phyloP scores from a whole-genome alignment of 2,329 filamentous ascomycete genomes.

The Ciborinia camelliae region DNA sequence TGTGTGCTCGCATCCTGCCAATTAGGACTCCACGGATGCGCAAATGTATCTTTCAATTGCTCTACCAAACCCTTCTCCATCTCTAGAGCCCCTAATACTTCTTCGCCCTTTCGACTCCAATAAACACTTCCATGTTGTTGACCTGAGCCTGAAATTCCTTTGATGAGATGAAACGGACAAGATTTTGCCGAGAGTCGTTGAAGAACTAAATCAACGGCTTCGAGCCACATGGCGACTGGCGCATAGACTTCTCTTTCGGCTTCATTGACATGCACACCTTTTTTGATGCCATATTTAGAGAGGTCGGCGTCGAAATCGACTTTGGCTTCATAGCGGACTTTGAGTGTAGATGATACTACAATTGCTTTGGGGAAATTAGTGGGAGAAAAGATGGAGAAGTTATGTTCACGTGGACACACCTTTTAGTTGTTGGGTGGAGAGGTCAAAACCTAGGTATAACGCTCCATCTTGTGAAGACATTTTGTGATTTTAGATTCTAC shows the following conservation, averaged over 20 bases:
- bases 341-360: conserved; percentile 77
- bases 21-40: conserved; percentile 85
- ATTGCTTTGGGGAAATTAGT: conserved; percentile 54
- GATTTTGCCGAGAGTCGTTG: conserved; percentile 65
- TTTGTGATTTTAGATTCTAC: conserved; percentile 21
- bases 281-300: conserved; percentile 71
- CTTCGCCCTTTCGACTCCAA: conserved; percentile 72
- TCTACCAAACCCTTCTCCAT: conserved; percentile 60
- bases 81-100: conserved; percentile 59
- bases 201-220: conserved; percentile 85
- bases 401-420: conserved; percentile 46
- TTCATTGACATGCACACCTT: conserved; percentile 82
- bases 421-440: conserved; percentile 96
- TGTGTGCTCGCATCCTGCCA: conserved; percentile 98
- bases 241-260: conserved; percentile 86
- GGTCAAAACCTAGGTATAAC: conserved; percentile 88
- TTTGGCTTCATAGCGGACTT: conserved; percentile 78
- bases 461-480: conserved; percentile 48
- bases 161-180: conserved; percentile 70
- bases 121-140: conserved; percentile 98
- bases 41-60: conserved; percentile 68
- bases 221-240: conserved; percentile 90
- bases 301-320: conserved; percentile 94
- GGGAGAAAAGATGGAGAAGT: conserved; percentile 12
- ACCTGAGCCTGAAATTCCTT: conserved; percentile 83